Percentiles rank a stretch among this genome's conserved stretches.
Evolutionary conservation across 75 land plant genomes (phyloP).

Genomic region (Selaginella tamariscina): DNA sequence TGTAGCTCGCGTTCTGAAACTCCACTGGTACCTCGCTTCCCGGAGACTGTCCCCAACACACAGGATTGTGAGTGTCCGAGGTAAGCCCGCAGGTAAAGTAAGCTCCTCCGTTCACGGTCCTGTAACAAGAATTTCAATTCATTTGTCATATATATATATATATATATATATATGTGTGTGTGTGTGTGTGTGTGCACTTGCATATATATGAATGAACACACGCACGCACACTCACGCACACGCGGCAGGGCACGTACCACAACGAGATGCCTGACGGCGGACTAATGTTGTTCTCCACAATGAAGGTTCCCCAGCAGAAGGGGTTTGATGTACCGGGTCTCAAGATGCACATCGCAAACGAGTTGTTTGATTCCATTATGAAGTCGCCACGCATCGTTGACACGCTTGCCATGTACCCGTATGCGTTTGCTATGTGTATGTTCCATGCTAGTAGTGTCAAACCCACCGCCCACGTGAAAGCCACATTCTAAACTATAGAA

Average conservation of each 20-base stretch:
- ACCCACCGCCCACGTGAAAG: too few relatives aligned
- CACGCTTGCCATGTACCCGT: not conserved
- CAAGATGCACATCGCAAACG: not conserved
- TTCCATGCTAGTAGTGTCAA: too few relatives aligned
- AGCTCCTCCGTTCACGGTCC: not conserved
- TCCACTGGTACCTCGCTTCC: not conserved
- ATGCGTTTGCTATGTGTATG: too few relatives aligned
- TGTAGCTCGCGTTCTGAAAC: not conserved
- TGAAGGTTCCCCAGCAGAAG: not conserved
- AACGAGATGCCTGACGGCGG: not conserved
- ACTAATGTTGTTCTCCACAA: not conserved
- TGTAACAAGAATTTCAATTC: too few relatives aligned
- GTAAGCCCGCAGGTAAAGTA: not conserved
- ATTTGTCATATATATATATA: too few relatives aligned
- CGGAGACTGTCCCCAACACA: not conserved
- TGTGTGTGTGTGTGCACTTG: too few relatives aligned
- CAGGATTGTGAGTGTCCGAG: not conserved
- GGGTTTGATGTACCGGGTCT: not conserved
- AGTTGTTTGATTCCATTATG: not conserved
- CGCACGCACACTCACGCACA: too few relatives aligned
- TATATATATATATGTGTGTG: too few relatives aligned
- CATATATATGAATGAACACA: too few relatives aligned
- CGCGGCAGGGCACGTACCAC: too few relatives aligned
- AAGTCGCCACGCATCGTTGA: not conserved
- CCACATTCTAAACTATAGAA: too few relatives aligned